phyloP scores from a whole-genome alignment of 192 early-diverging fungal species.

The Backusella morwellensis region DNA sequence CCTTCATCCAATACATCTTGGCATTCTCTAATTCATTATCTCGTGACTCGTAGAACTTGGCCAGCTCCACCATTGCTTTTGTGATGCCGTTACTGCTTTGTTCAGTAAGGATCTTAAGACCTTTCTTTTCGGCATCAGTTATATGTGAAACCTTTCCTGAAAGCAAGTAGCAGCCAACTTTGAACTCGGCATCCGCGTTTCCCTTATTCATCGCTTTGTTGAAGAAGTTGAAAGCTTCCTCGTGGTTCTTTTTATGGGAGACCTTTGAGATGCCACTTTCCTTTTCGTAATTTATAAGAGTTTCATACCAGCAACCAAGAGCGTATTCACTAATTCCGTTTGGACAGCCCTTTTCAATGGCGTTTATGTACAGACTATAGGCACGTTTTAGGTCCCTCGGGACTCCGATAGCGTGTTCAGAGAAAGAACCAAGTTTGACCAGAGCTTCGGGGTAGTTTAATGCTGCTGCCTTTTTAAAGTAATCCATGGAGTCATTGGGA shows the following conservation, averaged over 20 bases:
- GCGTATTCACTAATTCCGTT: neutral
- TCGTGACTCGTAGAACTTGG: neutral
- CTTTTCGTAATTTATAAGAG: neutral
- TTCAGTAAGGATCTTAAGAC: neutral
- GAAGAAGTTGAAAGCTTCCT: neutral
- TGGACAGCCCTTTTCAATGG: neutral
- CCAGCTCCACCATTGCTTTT: neutral
- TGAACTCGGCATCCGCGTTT: neutral
- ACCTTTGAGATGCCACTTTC: neutral
- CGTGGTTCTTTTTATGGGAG: neutral
- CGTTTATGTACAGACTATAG: neutral
- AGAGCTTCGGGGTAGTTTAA: neutral
- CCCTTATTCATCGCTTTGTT: neutral
- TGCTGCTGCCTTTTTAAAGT: neutral
- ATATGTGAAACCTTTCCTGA: neutral
- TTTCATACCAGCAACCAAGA: slow-evolving; percentile 1
- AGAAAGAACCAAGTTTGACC: neutral
- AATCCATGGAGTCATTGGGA: neutral
- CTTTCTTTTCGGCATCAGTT: neutral
- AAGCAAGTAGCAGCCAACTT: neutral
- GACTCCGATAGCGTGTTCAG: neutral
- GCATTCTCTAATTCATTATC: neutral
- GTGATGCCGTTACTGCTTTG: neutral
- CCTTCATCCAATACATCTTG: neutral
- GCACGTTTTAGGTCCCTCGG: neutral